phyloP scores from a whole-genome alignment of 352 stramenopile genomes.

The Pythium rishiriense region DNA sequence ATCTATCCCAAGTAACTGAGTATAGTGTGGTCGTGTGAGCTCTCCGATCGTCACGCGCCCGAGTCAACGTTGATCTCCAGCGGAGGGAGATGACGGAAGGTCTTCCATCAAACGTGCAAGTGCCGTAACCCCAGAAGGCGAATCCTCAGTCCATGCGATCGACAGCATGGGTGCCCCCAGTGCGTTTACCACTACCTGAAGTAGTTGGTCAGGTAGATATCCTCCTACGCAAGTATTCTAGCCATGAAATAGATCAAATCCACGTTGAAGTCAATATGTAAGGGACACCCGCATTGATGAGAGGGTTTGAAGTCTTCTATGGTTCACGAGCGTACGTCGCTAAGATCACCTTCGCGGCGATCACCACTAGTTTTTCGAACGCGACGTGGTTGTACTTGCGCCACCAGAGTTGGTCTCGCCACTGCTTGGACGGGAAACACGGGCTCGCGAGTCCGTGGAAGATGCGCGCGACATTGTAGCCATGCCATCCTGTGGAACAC shows the following conservation, averaged over 20 bases:
- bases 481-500: slow-evolving; percentile 44
- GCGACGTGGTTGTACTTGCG: slow-evolving; percentile 62
- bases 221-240: neutral
- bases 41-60: neutral
- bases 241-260: neutral
- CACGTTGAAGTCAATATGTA: neutral
- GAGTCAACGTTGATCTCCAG: neutral
- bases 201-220: neutral
- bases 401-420: slow-evolving; percentile 70
- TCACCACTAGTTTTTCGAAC: slow-evolving; percentile 73
- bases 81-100: neutral
- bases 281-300: neutral
- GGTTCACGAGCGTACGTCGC: neutral
- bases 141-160: neutral
- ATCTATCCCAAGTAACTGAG: neutral
- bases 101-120: neutral
- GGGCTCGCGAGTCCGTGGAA: slow-evolving; percentile 76
- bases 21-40: neutral
- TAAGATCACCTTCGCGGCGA: slow-evolving; percentile 53
- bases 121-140: neutral
- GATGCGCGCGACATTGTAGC: slow-evolving; percentile 70
- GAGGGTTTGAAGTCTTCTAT: neutral
- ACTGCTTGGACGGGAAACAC: slow-evolving; percentile 54
- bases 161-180: neutral
- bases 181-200: neutral